Conservation (phyloP, 2,329 filamentous ascomycete genomes). For the Sporothrix euskadiensis region DNA sequence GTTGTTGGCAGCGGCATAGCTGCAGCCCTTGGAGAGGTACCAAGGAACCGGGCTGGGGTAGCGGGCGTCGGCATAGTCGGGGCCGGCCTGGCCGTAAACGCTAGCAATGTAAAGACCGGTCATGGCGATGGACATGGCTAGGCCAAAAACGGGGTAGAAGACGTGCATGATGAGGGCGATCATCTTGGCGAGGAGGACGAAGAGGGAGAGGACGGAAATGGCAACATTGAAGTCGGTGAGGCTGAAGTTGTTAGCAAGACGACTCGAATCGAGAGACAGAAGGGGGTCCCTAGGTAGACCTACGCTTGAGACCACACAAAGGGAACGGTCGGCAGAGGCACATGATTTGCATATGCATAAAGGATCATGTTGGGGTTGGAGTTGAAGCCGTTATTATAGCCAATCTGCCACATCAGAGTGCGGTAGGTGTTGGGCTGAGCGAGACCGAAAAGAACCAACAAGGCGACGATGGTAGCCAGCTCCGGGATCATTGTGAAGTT, state of each 20-base stretch:
- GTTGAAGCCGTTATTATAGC: slow-evolving; percentile 70
- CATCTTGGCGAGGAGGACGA: slow-evolving; percentile 71
- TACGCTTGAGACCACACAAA: slow-evolving; percentile 74
- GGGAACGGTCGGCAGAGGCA: slow-evolving; percentile 60
- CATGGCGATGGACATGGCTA: slow-evolving; percentile 59
- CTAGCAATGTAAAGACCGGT: slow-evolving; percentile 64
- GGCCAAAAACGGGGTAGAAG: slow-evolving; percentile 66
- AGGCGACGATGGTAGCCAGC: slow-evolving; percentile 63
- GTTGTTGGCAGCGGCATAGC: slow-evolving; percentile 55
- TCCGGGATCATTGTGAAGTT: slow-evolving; percentile 67
- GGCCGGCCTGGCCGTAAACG: slow-evolving; percentile 69
- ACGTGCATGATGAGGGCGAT: slow-evolving; percentile 69
- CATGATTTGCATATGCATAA: slow-evolving; percentile 73
- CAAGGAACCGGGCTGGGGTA: slow-evolving; percentile 66
- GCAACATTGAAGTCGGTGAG: slow-evolving; percentile 75
- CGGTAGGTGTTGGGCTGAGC: slow-evolving; percentile 72
- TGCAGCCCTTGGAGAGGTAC: slow-evolving; percentile 73
- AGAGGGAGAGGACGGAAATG: slow-evolving; percentile 73
- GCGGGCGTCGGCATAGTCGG: slow-evolving; percentile 67
- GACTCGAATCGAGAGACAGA: background rate
- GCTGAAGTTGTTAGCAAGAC: slow-evolving; percentile 38
- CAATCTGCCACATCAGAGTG: slow-evolving; percentile 71
- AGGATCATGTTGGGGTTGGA: slow-evolving; percentile 68
- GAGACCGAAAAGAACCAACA: slow-evolving; percentile 70
- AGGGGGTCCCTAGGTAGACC: slow-evolving; percentile 41